A percentile compares a stretch with the other conserved stretches of the same genome.
Evolutionary conservation across 257 asterid species (phyloP).

Genomic region (Capsicum baccatum): DNA sequence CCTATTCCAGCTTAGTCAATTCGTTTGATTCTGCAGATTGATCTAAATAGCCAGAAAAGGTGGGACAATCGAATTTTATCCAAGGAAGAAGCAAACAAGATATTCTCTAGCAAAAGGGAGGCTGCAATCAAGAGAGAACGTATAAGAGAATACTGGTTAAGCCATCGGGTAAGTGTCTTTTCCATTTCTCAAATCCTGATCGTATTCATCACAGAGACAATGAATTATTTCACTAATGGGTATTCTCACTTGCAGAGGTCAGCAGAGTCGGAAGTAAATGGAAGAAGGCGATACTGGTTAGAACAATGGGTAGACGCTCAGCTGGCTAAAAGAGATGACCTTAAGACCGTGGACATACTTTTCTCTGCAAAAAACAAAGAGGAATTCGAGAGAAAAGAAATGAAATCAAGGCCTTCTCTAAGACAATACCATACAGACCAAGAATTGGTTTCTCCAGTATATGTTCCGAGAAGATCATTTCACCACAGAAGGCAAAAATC

Average conservation of each 20-base stretch:
- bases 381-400: slow-evolving; percentile 43
- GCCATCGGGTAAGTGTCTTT: slow-evolving; percentile 71
- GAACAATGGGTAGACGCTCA: slow-evolving; percentile 91
- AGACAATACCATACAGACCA: slow-evolving; percentile 54
- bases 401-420: slow-evolving; percentile 39
- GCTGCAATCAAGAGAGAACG: slow-evolving; percentile 79
- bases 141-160: slow-evolving; percentile 72
- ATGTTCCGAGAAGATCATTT: slow-evolving; percentile 55
- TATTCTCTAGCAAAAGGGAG: slow-evolving; percentile 63
- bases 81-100: slow-evolving; percentile 61
- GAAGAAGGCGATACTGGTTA: slow-evolving; percentile 77
- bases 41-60: slow-evolving; percentile 71
- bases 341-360: slow-evolving; percentile 40
- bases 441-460: slow-evolving; percentile 48
- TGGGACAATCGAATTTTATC: slow-evolving; percentile 81
- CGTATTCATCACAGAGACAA: not conserved
- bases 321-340: slow-evolving; percentile 65
- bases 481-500: slow-evolving; percentile 78
- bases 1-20: slow-evolving; percentile 23
- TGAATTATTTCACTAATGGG: slow-evolving; percentile 14
- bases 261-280: slow-evolving; percentile 70
- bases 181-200: slow-evolving; percentile 12
- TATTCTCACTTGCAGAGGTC: slow-evolving; percentile 65
- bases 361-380: slow-evolving; percentile 52
- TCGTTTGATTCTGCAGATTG: slow-evolving; percentile 55